phyloP scores from a whole-genome alignment of 768 basidiomycete genomes.

The Lentinus brumalis region DNA sequence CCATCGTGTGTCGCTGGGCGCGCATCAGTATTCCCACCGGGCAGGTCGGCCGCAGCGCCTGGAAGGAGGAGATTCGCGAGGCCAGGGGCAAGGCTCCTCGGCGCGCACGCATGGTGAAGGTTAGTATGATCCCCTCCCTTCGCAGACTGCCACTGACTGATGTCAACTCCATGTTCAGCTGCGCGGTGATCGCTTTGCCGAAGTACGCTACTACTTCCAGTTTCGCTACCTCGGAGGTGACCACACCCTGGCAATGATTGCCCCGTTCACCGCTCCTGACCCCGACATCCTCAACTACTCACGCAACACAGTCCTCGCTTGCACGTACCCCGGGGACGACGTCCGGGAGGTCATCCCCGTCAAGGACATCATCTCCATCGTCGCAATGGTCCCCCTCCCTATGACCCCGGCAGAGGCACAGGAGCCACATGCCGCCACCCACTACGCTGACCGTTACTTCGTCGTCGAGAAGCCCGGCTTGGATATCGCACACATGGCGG shows the following conservation, averaged over 20 bases:
- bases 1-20: conserved; percentile 13
- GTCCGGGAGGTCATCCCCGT: background rate
- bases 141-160: background rate
- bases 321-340: background rate
- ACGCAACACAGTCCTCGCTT: background rate
- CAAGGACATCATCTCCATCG: conserved; percentile 3
- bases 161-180: background rate
- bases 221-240: background rate
- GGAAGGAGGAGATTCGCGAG: conserved; percentile 21
- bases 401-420: background rate
- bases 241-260: background rate
- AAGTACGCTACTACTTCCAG: background rate
- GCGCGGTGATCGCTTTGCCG: background rate
- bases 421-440: background rate
- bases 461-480: conserved; percentile 9
- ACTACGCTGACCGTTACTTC: background rate
- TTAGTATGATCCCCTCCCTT: no score
- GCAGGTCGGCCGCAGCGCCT: conserved; percentile 18
- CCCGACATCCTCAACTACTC: background rate
- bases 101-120: background rate
- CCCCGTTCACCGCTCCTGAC: background rate
- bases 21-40: conserved; percentile 20
- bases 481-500: background rate
- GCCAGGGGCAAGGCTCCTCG: conserved; percentile 13
- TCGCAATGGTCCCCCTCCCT: conserved; percentile 14